These are phyloP conservation scores for Juncus inflexus DNA, from an alignment of 176 grass and related monocot species.

Conservation along the genomic window DNA sequence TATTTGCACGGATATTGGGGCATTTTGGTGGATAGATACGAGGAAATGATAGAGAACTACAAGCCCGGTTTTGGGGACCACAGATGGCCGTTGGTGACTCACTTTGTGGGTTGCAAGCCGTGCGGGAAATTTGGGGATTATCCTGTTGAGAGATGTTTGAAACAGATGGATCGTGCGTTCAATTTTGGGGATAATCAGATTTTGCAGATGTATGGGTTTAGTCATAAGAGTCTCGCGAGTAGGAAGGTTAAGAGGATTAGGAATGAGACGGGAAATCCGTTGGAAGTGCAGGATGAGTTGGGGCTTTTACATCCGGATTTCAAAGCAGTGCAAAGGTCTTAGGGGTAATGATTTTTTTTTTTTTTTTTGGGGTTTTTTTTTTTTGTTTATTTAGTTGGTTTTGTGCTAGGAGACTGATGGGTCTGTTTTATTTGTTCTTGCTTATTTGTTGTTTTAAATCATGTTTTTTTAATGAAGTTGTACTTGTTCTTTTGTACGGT, in stretches of 20 bases:
- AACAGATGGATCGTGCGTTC: constrained; percentile 97
- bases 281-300: constrained; percentile 67
- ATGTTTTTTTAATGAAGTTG: no score
- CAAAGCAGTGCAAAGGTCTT: constrained; percentile 72
- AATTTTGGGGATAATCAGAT: constrained; percentile 99
- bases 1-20: constrained; percentile 99
- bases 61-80: constrained; percentile 95
- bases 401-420: constrained; percentile 17
- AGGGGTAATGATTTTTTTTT: constrained; percentile 36
- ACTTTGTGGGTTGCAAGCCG: constrained; percentile 98
- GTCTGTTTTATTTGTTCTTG: no score
- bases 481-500: constrained; percentile 2
- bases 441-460: no score
- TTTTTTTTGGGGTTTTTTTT: constrained; percentile 54
- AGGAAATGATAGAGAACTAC: constrained; percentile 98
- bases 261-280: constrained; percentile 78
- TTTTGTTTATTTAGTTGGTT: constrained; percentile 37
- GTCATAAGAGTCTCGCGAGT: constrained; percentile 74
- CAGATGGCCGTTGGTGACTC: constrained; percentile 90
- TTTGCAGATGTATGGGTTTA: constrained; percentile 96
- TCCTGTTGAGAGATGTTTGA: constrained; percentile 87
- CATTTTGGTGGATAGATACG: constrained; percentile 85
- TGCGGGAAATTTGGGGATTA: constrained; percentile 97
- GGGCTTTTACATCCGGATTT: constrained; percentile 92
- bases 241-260: constrained; percentile 85